phyloP scores from a whole-genome alignment of 768 basidiomycete species.

The Boletus tomentosulus region DNA sequence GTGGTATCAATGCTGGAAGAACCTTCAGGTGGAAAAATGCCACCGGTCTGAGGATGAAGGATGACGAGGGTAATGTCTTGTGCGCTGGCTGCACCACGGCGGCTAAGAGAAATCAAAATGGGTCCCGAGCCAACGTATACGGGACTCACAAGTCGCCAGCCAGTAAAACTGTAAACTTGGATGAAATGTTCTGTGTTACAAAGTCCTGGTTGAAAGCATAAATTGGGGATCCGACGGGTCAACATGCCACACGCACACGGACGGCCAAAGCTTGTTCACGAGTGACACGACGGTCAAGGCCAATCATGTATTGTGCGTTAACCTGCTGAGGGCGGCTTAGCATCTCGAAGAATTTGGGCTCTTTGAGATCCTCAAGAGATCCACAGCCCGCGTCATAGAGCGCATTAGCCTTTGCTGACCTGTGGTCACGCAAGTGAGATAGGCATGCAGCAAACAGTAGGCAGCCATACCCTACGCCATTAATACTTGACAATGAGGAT shows the following conservation, averaged over 20 bases:
- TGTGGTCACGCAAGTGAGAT: slow-evolving; percentile 4
- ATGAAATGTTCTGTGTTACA: slow-evolving; percentile 41
- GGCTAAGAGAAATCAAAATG: slow-evolving; percentile 29
- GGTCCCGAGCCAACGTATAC: background rate
- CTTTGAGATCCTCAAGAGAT: slow-evolving; percentile 38
- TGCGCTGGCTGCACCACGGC: slow-evolving; percentile 36
- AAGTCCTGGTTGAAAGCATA: slow-evolving; percentile 38
- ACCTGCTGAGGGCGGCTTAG: slow-evolving; percentile 38
- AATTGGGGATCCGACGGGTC: background rate
- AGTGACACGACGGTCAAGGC: slow-evolving; percentile 34
- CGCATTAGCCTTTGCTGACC: slow-evolving; percentile 33
- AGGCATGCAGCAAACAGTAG: background rate
- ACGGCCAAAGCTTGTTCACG: slow-evolving; percentile 42
- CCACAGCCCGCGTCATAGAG: slow-evolving; percentile 50
- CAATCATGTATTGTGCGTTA: slow-evolving; percentile 38
- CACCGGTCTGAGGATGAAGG: slow-evolving; percentile 13
- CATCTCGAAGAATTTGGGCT: slow-evolving; percentile 35
- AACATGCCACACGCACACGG: slow-evolving; percentile 35
- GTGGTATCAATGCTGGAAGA: slow-evolving; percentile 15
- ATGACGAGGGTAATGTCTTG: slow-evolving; percentile 12
- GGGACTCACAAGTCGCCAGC: slow-evolving; percentile 56
- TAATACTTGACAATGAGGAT: slow-evolving; percentile 35
- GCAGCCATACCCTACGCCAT: slow-evolving; percentile 45
- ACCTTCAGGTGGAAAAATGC: slow-evolving; percentile 14
- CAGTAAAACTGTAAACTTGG: slow-evolving; percentile 47